Base-by-base conservation (phyloP, 75 land plant genomes). In the Larix kaempferi region DNA sequence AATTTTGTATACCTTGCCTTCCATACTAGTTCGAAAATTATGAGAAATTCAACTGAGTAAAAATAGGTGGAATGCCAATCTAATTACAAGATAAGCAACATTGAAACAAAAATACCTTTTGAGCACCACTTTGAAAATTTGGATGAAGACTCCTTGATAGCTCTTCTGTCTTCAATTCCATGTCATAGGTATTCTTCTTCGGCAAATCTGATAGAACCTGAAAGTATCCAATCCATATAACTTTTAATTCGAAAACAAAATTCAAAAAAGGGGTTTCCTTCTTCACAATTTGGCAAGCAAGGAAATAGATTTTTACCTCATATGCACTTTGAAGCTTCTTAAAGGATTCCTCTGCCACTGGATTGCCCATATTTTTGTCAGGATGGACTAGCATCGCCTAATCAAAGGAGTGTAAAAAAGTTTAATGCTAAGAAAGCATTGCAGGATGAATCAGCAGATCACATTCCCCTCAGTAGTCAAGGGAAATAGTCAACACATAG, bases 331-430 rank as follows among this genome's bases (percentile, higher is more conserved):
- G 99, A 61, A 97, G 88, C 64, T 90, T 90, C 80, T 97, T 92
- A 82, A 97, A 97, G n/a, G 99, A 88, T 76, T 97, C 99, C 80
- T 89, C 92, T 54, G 99, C 99, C 72, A 88, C 78, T 57, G 89
- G 80, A 83, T 88, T 97, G 81, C 99, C 99, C 85, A 91, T 88
- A 72, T 97, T 97, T 79, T 97, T 97, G 82, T 97, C 98, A 73
- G 99, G 99, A 81, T 97, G 99, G 5, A 97, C 98, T 66, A 94
- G 87, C 91, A 97, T 82, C 64, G 94, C 99, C 99, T 97, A 79
- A 60, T 66, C 41, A 71, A 73, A 57, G 25, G 52, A 25, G 72
- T 69, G 52, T 3, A 69, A 11, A 12, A 67, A 39, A 69, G 10
- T n/a, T 69, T 22, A 69, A 39, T 41, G 35, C 49, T 39, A 21